Evolutionary conservation across 2,329 filamentous ascomycete genomes (phyloP).

Genomic region (Alternaria atra): DNA sequence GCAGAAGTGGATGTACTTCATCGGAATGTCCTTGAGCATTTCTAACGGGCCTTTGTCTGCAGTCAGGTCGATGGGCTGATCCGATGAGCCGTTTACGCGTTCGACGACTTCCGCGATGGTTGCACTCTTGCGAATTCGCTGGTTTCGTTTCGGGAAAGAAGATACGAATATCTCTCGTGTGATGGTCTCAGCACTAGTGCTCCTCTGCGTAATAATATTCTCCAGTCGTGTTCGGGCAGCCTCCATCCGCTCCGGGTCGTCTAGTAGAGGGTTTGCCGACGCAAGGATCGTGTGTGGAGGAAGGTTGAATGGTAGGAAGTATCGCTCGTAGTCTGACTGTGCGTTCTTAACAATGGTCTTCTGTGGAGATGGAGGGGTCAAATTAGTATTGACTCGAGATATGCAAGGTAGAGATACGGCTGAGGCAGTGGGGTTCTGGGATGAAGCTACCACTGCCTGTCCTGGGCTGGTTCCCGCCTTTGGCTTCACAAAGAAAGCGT

Average conservation of each 20-base stretch:
- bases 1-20: slow-evolving; percentile 70
- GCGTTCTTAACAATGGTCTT: slow-evolving; percentile 42
- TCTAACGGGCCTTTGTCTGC: slow-evolving; percentile 50
- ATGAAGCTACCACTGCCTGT: slow-evolving; percentile 42
- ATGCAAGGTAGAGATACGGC: slow-evolving; percentile 37
- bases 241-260: slow-evolving; percentile 38
- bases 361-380: slow-evolving; percentile 45
- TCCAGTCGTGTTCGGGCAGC: slow-evolving; percentile 42
- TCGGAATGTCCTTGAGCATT: slow-evolving; percentile 64
- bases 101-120: slow-evolving; percentile 54
- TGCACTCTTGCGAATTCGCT: slow-evolving; percentile 28
- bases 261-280: slow-evolving; percentile 52
- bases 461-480: slow-evolving; percentile 43
- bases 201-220: slow-evolving; percentile 27
- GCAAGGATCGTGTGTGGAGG: slow-evolving; percentile 78
- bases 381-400: slow-evolving; percentile 35
- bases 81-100: slow-evolving; percentile 53
- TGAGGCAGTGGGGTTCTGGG: slow-evolving; percentile 43
- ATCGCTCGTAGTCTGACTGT: slow-evolving; percentile 61
- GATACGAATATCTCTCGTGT: slow-evolving; percentile 29
- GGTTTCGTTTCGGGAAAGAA: slow-evolving; percentile 21
- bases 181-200: slow-evolving; percentile 23
- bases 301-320: slow-evolving; percentile 83
- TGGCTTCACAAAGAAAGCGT: slow-evolving; percentile 57
- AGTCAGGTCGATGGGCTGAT: slow-evolving; percentile 56